A percentile compares a stretch with the other conserved stretches of the same genome.
Evolutionary conservation across 1,139 yeast genomes (phyloP).

Genomic region (Waltiozyma solani): DNA sequence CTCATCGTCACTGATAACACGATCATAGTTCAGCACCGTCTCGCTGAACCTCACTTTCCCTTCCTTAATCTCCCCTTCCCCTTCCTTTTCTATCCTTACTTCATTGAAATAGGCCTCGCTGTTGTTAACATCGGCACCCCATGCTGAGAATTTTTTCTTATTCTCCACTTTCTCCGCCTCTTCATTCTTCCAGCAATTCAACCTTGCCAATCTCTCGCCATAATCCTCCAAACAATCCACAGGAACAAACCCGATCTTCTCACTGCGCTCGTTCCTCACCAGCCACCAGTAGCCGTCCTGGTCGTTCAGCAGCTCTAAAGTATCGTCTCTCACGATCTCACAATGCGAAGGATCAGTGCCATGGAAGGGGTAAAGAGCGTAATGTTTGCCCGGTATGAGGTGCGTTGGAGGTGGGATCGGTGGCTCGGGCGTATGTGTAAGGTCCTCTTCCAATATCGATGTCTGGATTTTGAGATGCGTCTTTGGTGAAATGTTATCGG

Average conservation of each 20-base stretch:
- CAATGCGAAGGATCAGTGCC: constrained; percentile 97
- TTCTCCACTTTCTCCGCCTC: constrained; percentile 37
- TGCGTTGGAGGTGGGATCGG: constrained; percentile 82
- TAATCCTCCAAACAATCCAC: constrained; percentile 93
- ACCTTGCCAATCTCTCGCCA: constrained; percentile 81
- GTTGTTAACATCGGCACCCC: constrained; percentile 15
- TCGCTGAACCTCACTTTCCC: background rate
- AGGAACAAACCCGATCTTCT: constrained; percentile 86
- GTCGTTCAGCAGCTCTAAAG: constrained; percentile 75
- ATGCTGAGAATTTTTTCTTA: constrained; percentile 4
- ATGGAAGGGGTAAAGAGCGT: constrained; percentile 76
- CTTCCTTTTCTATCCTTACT: constrained; percentile 2
- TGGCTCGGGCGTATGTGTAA: no score
- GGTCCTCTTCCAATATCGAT: no score
- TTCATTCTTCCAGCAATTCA: constrained; percentile 89
- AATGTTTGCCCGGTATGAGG: constrained; percentile 72
- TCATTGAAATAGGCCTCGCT: constrained; percentile 26
- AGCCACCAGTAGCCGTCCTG: constrained; percentile 97
- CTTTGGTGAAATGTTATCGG: no score
- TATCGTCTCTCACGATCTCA: constrained; percentile 68
- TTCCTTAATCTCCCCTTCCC: background rate
- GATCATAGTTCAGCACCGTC: constrained; percentile 11
- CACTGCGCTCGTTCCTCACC: constrained; percentile 60
- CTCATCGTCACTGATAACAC: constrained; percentile 15
- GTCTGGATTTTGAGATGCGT: no score